Conservation (phyloP, 2,329 filamentous ascomycete genomes). For the Penicillium sp. region DNA sequence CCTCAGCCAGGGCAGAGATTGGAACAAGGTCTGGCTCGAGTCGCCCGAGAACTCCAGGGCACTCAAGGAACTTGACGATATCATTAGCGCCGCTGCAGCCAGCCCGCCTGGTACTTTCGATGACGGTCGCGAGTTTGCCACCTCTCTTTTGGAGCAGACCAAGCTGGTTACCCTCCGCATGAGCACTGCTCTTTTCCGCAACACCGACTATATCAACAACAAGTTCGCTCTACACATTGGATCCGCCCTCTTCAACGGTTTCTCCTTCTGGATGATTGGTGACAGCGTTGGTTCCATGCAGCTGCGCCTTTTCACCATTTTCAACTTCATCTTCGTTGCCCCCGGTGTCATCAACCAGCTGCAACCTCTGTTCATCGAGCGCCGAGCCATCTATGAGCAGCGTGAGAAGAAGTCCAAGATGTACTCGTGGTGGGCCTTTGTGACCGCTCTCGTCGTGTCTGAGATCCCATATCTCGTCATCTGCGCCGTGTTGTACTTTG, state of each 20-base stretch:
- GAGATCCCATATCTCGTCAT: slow-evolving; percentile 66
- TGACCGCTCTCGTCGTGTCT: slow-evolving; percentile 61
- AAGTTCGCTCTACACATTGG: slow-evolving; percentile 56
- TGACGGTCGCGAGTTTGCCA: slow-evolving; percentile 59
- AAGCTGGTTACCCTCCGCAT: slow-evolving; percentile 62
- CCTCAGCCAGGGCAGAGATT: slow-evolving; percentile 54
- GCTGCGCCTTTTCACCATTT: slow-evolving; percentile 66
- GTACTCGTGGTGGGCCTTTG: slow-evolving; percentile 71
- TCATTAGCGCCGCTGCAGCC: slow-evolving; percentile 49
- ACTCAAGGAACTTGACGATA: slow-evolving; percentile 58
- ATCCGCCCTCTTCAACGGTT: slow-evolving; percentile 46
- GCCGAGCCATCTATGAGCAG: slow-evolving; percentile 60
- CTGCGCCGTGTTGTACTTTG: slow-evolving; percentile 61
- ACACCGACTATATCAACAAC: slow-evolving; percentile 62
- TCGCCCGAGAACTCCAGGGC: slow-evolving; percentile 57
- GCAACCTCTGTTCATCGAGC: slow-evolving; percentile 66
- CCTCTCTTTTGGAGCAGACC: slow-evolving; percentile 59
- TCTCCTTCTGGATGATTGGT: slow-evolving; percentile 65
- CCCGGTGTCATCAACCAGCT: slow-evolving; percentile 46
- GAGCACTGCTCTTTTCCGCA: slow-evolving; percentile 62
- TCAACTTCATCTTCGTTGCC: slow-evolving; percentile 56
- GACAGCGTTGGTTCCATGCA: slow-evolving; percentile 62
- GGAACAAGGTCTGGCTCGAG: slow-evolving; percentile 67
- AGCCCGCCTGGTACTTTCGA: slow-evolving; percentile 44
- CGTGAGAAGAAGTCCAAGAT: slow-evolving; percentile 67